phyloP scores from a whole-genome alignment of 768 basidiomycete genomes.

The Clitopilus hobsonii region DNA sequence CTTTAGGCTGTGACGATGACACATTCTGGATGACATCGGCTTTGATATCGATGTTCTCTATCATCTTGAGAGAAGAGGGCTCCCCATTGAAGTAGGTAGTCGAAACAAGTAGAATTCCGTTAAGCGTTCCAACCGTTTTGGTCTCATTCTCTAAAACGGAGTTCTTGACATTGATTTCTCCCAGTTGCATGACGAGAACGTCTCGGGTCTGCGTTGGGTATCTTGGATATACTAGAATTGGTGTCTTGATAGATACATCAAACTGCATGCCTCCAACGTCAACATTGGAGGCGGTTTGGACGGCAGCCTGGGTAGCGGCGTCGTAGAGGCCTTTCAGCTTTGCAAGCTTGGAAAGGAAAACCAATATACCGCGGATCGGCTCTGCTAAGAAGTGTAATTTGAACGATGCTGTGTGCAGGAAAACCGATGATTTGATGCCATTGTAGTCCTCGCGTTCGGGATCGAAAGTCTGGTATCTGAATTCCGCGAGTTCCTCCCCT shows the following conservation, averaged over 20 bases:
- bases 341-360: constrained; percentile 81
- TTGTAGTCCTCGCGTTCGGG: constrained; percentile 61
- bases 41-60: constrained; percentile 81
- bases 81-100: constrained; percentile 47
- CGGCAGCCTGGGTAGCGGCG: constrained; percentile 88
- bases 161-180: constrained; percentile 85
- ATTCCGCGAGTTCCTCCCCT: constrained; percentile 90
- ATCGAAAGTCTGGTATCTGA: constrained; percentile 90
- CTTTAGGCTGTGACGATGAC: not conserved
- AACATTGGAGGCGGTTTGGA: constrained; percentile 90
- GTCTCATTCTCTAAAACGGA: constrained; percentile 52
- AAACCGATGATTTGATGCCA: constrained; percentile 80
- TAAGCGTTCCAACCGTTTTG: constrained; percentile 69
- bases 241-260: constrained; percentile 84
- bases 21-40: constrained; percentile 60
- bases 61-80: constrained; percentile 68
- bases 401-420: constrained; percentile 83
- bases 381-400: constrained; percentile 85
- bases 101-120: constrained; percentile 81
- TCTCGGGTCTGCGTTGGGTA: constrained; percentile 59
- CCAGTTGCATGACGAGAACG: constrained; percentile 74
- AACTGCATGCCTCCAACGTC: constrained; percentile 91
- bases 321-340: constrained; percentile 93
- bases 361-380: constrained; percentile 84
- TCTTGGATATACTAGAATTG: constrained; percentile 86